Base-by-base conservation (phyloP, 225 moss, liverwort and hornwort genomes). In the Marchantia paleacea region DNA sequence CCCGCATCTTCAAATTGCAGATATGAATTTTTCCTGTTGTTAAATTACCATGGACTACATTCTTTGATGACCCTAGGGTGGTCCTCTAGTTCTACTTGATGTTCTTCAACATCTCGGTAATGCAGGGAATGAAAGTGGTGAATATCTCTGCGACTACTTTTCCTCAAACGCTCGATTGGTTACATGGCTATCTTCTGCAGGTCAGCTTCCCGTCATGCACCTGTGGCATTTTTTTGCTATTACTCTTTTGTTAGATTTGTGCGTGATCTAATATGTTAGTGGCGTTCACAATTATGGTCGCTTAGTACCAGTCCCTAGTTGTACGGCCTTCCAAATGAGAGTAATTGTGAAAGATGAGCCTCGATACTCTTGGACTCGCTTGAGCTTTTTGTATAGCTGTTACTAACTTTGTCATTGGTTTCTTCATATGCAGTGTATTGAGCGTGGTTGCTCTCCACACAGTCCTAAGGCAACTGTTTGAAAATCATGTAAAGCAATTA, bases 101-200 rank as follows among this genome's bases (percentile, higher is more conserved):
- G 1, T 12, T 9, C 28, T 28, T 39, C 39, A 57, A 49, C 28
- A 13, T 48, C 13, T 22, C 6, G 24, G 10, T 22, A 6, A 48
- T 83, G 16, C 86, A 99, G 95, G 99, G 99, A 47, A 85, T 99
- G 88, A 94, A 91, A 69, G 94, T 95, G 85, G 92, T 99, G 57
- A 88, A 94, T 73, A 85, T 99, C 72, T 95, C 95, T 28, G 99
- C 95, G 12, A 99, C 94, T 14, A 90, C 92, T 39, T 99, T 99
- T 83, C 94, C 99, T 73, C 94, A 95, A 86, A 92, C 94, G 65
- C 84, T 99, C 7, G 99, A 99, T 85, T 94, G 92, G 94, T 61
- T 99, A 85, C 99, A 99, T 82, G 90, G 90, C 82, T 99, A 94
- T 73, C 94, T 99, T 80, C 81, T 99, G 58, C 86, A 95, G 92